Percentiles rank a stretch among this genome's conserved stretches.
These are phyloP conservation scores for Skeletonema marinoi DNA, from an alignment of 108 stramenopile genomes.

Conservation along the genomic window DNA sequence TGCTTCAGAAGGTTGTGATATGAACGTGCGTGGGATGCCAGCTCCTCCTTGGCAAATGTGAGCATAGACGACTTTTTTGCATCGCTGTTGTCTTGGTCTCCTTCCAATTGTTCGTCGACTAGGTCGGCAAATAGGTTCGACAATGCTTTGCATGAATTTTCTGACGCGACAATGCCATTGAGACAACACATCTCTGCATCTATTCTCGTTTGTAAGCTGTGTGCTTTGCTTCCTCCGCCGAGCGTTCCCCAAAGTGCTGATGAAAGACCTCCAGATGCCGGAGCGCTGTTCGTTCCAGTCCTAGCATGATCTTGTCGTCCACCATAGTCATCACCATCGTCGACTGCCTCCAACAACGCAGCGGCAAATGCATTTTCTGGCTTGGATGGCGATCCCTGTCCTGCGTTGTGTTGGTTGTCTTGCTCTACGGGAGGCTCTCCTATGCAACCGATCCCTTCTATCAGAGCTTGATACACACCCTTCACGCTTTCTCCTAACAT, in stretches of 20 bases:
- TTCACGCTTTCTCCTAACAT: conserved; percentile 15
- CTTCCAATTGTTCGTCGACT: conserved; percentile 36
- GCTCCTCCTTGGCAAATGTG: conserved; percentile 76
- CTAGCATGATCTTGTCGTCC: neutral
- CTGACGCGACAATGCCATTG: conserved; percentile 78
- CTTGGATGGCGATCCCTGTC: conserved; percentile 16
- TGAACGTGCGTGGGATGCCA: conserved; percentile 58
- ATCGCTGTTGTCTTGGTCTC: conserved; percentile 17
- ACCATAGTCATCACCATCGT: conserved; percentile 57
- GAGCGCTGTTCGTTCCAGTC: conserved; percentile 36
- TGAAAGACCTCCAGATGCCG: conserved; percentile 60
- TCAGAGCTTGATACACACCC: conserved; percentile 70
- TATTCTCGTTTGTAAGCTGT: conserved; percentile 54
- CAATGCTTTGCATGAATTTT: conserved; percentile 61
- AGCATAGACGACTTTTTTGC: conserved; percentile 59
- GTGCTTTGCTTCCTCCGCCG: conserved; percentile 24
- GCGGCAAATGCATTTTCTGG: conserved; percentile 63
- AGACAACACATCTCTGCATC: conserved; percentile 70
- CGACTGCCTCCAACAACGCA: conserved; percentile 77
- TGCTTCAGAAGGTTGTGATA: conserved; percentile 55
- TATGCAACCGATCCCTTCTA: conserved; percentile 56
- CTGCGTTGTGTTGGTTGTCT: neutral
- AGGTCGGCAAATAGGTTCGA: conserved; percentile 64
- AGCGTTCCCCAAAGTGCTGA: conserved; percentile 41
- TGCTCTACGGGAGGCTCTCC: conserved; percentile 7